Conservation (phyloP, 495 filamentous ascomycete genomes). For the Penicillium bovifimosum region DNA sequence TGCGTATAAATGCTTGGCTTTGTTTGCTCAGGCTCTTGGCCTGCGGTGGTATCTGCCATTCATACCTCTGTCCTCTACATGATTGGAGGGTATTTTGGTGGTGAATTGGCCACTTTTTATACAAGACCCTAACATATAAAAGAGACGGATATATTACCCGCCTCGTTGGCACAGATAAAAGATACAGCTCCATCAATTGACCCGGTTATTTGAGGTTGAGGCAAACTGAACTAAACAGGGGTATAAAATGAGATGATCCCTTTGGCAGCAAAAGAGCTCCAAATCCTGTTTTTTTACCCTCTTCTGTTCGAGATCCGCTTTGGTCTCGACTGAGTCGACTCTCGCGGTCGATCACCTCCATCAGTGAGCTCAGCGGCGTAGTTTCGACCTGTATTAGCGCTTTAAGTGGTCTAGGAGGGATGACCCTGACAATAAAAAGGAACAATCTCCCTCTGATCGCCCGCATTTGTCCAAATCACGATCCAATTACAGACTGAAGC, state of each 20-base stretch:
- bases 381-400: background rate
- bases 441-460: too few relatives aligned
- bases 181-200: too few relatives aligned
- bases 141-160: too few relatives aligned
- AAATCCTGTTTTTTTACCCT: background rate
- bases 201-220: background rate
- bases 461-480: background rate
- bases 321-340: too few relatives aligned
- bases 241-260: background rate
- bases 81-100: too few relatives aligned
- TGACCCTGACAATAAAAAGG: too few relatives aligned
- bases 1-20: background rate
- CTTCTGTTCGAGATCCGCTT: background rate
- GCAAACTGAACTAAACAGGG: background rate
- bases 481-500: background rate
- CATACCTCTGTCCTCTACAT: too few relatives aligned
- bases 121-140: too few relatives aligned
- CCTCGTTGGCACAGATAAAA: too few relatives aligned
- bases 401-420: background rate
- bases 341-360: background rate
- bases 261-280: background rate
- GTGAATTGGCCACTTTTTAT: too few relatives aligned
- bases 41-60: too few relatives aligned
- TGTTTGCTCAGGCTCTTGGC: too few relatives aligned
- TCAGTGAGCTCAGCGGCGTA: background rate